Conservation (phyloP, 2,329 filamentous ascomycete genomes). For the Knufia petricola region DNA sequence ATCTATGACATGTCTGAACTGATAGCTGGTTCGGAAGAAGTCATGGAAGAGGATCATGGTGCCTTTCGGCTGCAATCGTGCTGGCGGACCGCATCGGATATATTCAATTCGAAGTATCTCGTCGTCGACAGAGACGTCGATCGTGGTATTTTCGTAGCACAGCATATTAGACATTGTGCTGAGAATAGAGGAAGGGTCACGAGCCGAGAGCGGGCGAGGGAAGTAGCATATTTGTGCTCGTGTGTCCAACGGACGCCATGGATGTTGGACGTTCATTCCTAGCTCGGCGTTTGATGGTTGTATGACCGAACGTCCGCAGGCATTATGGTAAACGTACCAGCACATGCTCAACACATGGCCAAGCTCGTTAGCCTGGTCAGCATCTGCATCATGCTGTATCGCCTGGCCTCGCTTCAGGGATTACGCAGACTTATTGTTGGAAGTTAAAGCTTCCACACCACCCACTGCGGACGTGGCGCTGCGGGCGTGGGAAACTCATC, state of each 20-base stretch:
- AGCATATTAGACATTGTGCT: neutral
- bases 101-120: neutral
- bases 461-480: no score
- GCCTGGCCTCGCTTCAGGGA: no score
- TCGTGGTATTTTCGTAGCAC: neutral
- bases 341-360: no score
- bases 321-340: no score
- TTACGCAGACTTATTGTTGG: no score
- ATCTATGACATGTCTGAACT: conserved; percentile 2
- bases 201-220: neutral
- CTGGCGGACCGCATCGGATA: neutral
- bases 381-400: no score
- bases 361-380: no score
- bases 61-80: neutral
- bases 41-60: neutral
- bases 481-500: no score
- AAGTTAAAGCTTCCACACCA: no score
- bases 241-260: neutral
- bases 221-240: no score
- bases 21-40: conserved; percentile 5
- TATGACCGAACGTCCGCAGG: conserved; percentile 2
- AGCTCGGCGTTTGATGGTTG: neutral
- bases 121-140: neutral
- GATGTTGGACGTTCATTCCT: neutral
- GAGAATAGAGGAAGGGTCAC: neutral